Base-by-base conservation (phyloP, 2,329 filamentous ascomycete species). In the Lecanicillium sp. region DNA sequence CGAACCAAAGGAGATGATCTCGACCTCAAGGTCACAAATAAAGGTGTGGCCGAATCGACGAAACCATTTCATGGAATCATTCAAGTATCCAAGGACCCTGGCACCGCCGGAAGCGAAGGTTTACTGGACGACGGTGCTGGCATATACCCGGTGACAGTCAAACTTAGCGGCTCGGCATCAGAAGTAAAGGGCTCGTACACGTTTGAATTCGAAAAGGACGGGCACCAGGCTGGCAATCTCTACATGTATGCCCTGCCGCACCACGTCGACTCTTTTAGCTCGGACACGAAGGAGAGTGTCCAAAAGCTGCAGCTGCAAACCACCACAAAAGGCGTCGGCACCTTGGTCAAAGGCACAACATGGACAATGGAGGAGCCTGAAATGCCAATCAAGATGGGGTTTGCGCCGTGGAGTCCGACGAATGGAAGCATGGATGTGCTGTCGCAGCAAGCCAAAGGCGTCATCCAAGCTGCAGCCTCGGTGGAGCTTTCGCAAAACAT, bases 221-320 rank as follows among this genome's bases (percentile, higher is more conserved):
- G 89, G 5, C 67, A 78, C 27, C 55, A 68, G 13, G 58, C 63
- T 6, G 65, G 74, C 13, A 73, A 67, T 43, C 66, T 95, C 16
- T 68, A 92, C 46, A 92, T 94, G 80, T 95, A 84, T 56, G 85
- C 85, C 13, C 65, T 98, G 34, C 87, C 89, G 16, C 92, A 96
- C 57, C 92, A 96, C 48, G 56, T 86, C 3, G 66, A 78, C 22
- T 87, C 85, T 0, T 89, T 96, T 44, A 76, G 86, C 47, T 49
- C 58, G 1, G 59, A 60, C 1, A 78, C 73, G 3, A 52, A 48
- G 27, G 77, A 76, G 8, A 63, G 62, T 9, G 62, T 67, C 17
- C 65, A 67, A 7, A 74, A 64, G 4, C 56, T 92, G 2, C 68
- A 74, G 45, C 64, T 96, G 37, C 75, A 81, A 41, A 90, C 87